Conservation (phyloP, 129 eudicot genomes). For the Heracleum sosnowskyi region DNA sequence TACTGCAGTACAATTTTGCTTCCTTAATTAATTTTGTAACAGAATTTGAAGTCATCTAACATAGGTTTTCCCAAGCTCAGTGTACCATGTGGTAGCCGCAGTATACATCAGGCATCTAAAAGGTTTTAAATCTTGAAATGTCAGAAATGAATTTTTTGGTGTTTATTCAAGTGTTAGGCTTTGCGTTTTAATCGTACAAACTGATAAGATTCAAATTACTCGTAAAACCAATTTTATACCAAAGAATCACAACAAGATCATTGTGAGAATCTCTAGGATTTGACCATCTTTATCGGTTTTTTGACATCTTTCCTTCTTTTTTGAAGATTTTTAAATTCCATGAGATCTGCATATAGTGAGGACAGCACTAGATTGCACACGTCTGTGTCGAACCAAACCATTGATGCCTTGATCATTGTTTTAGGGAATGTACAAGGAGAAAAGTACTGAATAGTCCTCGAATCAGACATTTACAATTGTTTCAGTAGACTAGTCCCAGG, state of each 20-base stretch:
- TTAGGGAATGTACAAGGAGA: not conserved
- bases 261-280: slow-evolving; percentile 25
- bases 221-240: slow-evolving; percentile 6
- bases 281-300: slow-evolving; percentile 18
- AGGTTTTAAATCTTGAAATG: not conserved
- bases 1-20: not conserved
- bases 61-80: not conserved
- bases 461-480: slow-evolving; percentile 13
- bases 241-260: slow-evolving; percentile 27
- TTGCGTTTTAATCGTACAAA: not conserved
- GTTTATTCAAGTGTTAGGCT: not conserved
- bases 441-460: not conserved
- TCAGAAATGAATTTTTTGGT: not conserved
- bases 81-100: not conserved
- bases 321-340: slow-evolving; percentile 16
- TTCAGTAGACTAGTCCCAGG: slow-evolving; percentile 13
- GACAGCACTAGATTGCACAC: slow-evolving; percentile 23
- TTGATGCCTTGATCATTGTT: slow-evolving; percentile 18
- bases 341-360: slow-evolving; percentile 24
- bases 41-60: not conserved
- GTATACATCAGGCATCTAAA: not conserved
- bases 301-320: slow-evolving; percentile 19
- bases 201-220: not conserved
- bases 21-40: not conserved
- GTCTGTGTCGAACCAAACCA: slow-evolving; percentile 11